phyloP scores from a whole-genome alignment of 2,329 filamentous ascomycete species.

The Ambrosiella beaveri region DNA sequence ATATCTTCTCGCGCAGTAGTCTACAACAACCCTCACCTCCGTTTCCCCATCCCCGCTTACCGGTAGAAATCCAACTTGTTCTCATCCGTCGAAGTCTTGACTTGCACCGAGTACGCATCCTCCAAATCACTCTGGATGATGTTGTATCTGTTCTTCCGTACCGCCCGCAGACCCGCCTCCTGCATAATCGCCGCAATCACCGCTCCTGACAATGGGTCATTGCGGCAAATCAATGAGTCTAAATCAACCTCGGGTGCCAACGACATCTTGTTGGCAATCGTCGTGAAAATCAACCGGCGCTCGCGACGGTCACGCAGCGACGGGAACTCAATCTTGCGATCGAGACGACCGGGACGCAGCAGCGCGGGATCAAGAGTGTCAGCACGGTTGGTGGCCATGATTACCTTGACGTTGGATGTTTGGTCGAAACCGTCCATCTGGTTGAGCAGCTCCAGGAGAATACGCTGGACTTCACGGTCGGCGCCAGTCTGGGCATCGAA shows the following conservation, averaged over 20 bases:
- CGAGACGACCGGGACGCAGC: constrained; percentile 82
- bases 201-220: constrained; percentile 85
- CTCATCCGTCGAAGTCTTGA: constrained; percentile 56
- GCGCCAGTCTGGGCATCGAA: constrained; percentile 98
- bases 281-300: constrained; percentile 87
- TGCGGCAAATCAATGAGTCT: constrained; percentile 88
- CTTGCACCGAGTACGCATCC: constrained; percentile 91
- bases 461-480: constrained; percentile 95
- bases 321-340: constrained; percentile 99
- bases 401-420: constrained; percentile 97
- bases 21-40: background rate
- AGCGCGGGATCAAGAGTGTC: constrained; percentile 93
- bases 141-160: constrained; percentile 96
- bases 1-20: background rate
- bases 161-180: constrained; percentile 83
- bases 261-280: constrained; percentile 96
- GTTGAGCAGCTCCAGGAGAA: constrained; percentile 89
- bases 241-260: constrained; percentile 90
- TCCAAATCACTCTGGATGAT: constrained; percentile 96
- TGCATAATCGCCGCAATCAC: constrained; percentile 99
- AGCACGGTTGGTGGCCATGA: constrained; percentile 98
- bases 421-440: constrained; percentile 99
- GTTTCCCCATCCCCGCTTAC: constrained; percentile 24
- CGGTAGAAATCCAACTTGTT: constrained; percentile 88
- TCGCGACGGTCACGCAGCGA: constrained; percentile 83